Percentiles rank a stretch among this genome's conserved stretches.
These are phyloP conservation scores for Beta vulgaris DNA, from an alignment of 148 eudicot genomes.

Conservation along the genomic window DNA sequence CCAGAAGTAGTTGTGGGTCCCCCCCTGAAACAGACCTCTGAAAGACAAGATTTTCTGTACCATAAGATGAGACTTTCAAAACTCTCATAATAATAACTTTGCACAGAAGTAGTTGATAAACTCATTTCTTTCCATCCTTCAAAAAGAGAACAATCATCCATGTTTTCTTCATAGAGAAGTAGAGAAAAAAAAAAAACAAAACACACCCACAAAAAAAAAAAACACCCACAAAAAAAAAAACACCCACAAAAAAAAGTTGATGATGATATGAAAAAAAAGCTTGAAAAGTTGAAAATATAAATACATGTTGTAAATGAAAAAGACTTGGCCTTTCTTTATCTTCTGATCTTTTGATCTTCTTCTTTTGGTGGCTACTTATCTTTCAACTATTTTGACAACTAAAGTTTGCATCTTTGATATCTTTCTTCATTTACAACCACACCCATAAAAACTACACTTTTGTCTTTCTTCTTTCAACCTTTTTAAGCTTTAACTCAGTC, in stretches of 20 bases:
- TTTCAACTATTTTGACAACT: conserved; percentile 17
- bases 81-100: conserved; percentile 36
- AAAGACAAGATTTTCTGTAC: conserved; percentile 64
- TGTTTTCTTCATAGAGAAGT: conserved; percentile 47
- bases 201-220: conserved; percentile 13
- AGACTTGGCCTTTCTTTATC: conserved; percentile 15
- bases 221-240: neutral
- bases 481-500: neutral
- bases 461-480: neutral
- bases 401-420: neutral
- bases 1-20: conserved; percentile 2
- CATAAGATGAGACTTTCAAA: conserved; percentile 27
- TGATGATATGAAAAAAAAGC: conserved; percentile 24
- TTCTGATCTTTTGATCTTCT: conserved; percentile 5
- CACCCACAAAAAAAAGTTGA: conserved; percentile 20
- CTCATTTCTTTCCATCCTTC: neutral
- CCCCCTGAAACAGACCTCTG: conserved; percentile 35
- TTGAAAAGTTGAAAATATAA: conserved; percentile 3
- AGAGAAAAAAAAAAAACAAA: conserved; percentile 21
- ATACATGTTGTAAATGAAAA: conserved; percentile 16
- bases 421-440: too few relatives aligned
- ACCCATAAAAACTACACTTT: neutral
- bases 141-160: conserved; percentile 34
- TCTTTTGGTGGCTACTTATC: conserved; percentile 5
- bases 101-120: conserved; percentile 20